Evolutionary conservation across 345 rosid species (phyloP), one percentile per base, ranked within the genome.

Genomic region (Eucalyptus pumila): DNA sequence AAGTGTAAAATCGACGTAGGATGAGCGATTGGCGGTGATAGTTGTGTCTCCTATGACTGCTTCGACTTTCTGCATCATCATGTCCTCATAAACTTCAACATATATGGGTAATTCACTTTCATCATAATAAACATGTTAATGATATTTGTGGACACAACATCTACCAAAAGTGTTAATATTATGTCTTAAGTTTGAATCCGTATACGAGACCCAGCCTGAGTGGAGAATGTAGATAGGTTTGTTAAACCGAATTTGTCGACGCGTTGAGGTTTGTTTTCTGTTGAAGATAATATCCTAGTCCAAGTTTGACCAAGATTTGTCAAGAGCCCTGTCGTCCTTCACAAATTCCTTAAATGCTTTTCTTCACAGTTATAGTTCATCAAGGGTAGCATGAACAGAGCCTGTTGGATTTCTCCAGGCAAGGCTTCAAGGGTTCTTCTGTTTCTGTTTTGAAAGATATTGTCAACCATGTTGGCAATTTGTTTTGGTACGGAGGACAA

Each of bases 41-140:
- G 99, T 93, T 40, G 85, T 24, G 89, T 97, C 99, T 90, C 97
- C 98, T 42, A 94, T 97, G 40, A 80, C 93, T 14, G 92, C 96
- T 86, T 95, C 98, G 34, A 56, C 94, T 0, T 21, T 88, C 97
- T 96, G 93, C 32, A 42, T 40, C 88, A 45, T 45, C 50, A 42
- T 83, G n/a, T 45, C 50, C n/a, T 83, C n/a, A 23, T 83, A 6
- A 10, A 45, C 8, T 26, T 40, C n/a, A 27, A 49, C 14, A 54
- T 44, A 12, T 26, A 8, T 52, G 24, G 81, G 44, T 40, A 62
- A 87, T 34, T 24, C 26, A 34, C 47, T 47, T 44, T 30, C 8
- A 11, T 15, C 50, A 40, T 30, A 14, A 27, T 27, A 1, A n/a
- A 34, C 58, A 37, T 19, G 65, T 26, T 58, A 58, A 11, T 58